phyloP scores from a whole-genome alignment of 148 eudicot species.

The Silene conica region DNA sequence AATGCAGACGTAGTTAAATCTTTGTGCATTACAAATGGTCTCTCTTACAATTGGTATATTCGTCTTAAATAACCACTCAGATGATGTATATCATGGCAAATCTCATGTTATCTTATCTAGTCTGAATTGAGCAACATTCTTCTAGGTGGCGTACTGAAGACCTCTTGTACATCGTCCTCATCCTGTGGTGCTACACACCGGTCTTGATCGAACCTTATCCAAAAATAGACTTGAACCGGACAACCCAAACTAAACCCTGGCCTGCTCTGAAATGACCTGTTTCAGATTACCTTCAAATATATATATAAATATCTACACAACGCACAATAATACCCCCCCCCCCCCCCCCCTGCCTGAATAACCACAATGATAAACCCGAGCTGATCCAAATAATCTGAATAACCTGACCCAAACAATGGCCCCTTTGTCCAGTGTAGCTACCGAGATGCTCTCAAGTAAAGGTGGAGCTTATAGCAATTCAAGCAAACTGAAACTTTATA shows the following conservation, averaged over 20 bases:
- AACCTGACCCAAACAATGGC: background rate
- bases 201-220: background rate
- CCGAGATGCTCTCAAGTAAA: background rate
- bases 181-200: background rate
- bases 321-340: background rate
- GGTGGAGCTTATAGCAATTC: background rate
- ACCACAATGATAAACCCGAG: too few species aligned
- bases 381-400: background rate
- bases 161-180: background rate
- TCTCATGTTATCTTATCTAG: too few species aligned
- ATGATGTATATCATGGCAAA: background rate
- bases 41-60: too few species aligned
- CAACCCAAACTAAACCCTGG: too few species aligned
- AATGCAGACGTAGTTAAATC: background rate
- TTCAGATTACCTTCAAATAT: background rate
- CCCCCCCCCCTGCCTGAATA: background rate
- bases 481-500: conserved; percentile 53
- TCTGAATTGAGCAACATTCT: background rate
- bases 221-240: too few species aligned
- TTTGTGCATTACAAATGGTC: too few species aligned
- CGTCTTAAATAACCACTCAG: background rate
- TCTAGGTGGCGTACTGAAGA: background rate
- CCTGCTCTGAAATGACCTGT: background rate
- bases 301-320: background rate
- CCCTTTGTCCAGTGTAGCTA: background rate